These are phyloP conservation scores for Lipomyces lipofer DNA, from an alignment of 805 yeast species.

Conservation along the genomic window DNA sequence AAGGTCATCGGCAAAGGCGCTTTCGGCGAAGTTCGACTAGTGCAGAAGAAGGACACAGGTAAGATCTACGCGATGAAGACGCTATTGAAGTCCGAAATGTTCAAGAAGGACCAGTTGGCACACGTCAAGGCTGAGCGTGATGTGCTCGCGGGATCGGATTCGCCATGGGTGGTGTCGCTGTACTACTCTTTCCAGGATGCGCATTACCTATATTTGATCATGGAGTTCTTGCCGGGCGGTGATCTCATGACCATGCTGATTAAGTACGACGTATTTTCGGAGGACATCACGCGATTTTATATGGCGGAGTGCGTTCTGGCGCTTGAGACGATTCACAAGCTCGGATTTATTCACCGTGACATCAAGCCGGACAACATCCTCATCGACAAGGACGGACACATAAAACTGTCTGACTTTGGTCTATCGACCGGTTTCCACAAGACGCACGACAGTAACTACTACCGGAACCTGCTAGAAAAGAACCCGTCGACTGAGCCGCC, in stretches of 20 bases:
- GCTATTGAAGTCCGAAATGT: conserved; percentile 85
- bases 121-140: conserved; percentile 96
- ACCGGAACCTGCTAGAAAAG: conserved; percentile 75
- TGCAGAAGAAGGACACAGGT: conserved; percentile 89
- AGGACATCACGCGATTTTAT: conserved; percentile 83
- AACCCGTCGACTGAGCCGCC: conserved; percentile 38
- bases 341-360: conserved; percentile 94
- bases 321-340: conserved; percentile 87
- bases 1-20: conserved; percentile 96
- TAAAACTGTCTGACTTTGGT: conserved; percentile 73
- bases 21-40: conserved; percentile 93
- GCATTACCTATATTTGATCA: conserved; percentile 70
- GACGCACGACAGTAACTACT: conserved; percentile 87
- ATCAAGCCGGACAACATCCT: conserved; percentile 95
- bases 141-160: conserved; percentile 85
- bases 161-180: conserved; percentile 84
- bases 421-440: conserved; percentile 89
- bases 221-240: conserved; percentile 84
- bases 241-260: conserved; percentile 93
- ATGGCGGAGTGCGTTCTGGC: conserved; percentile 97
- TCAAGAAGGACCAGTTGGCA: conserved; percentile 88
- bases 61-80: conserved; percentile 95
- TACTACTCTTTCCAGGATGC: conserved; percentile 82
- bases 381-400: conserved; percentile 75
- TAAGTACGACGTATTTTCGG: conserved; percentile 90